These are phyloP conservation scores for Phytophthora melonis DNA, from an alignment of 352 stramenopile species.

Conservation along the genomic window DNA sequence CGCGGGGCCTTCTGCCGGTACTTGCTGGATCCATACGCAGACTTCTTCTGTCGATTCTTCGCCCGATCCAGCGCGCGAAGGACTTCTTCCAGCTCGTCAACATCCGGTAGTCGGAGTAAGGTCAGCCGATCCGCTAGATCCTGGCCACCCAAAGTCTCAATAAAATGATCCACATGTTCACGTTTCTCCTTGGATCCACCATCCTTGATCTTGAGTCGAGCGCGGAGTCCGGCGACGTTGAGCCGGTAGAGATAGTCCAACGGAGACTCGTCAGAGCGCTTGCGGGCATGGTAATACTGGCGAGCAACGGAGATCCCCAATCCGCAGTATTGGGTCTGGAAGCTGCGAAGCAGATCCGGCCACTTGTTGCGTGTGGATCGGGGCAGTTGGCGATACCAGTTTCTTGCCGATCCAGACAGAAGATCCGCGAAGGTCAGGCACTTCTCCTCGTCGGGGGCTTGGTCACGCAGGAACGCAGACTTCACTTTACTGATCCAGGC, in stretches of 20 bases:
- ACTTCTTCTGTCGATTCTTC: too few relatives aligned
- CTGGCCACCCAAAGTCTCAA: not conserved
- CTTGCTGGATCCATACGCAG: too few relatives aligned
- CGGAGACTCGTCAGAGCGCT: not conserved
- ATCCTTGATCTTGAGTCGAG: not conserved
- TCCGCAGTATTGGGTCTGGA: not conserved
- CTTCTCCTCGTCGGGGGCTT: not conserved
- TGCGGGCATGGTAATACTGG: not conserved
- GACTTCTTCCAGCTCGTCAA: too few relatives aligned
- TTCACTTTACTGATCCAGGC: not conserved
- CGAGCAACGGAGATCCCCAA: not conserved
- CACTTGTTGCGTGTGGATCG: not conserved
- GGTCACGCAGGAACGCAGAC: not conserved
- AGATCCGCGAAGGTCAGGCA: slow-evolving; percentile 9
- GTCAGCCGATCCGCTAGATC: too few relatives aligned
- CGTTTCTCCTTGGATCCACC: not conserved
- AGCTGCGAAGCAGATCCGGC: not conserved
- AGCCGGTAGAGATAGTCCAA: not conserved
- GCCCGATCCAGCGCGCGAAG: too few relatives aligned
- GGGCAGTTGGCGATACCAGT: slow-evolving; percentile 3
- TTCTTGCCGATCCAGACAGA: not conserved
- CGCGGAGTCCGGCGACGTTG: not conserved
- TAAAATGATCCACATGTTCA: not conserved
- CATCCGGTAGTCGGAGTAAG: too few relatives aligned
- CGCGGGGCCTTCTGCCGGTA: too few relatives aligned